These are phyloP conservation scores for Chenopodium album DNA, from an alignment of 148 eudicot species.

Conservation along the genomic window DNA sequence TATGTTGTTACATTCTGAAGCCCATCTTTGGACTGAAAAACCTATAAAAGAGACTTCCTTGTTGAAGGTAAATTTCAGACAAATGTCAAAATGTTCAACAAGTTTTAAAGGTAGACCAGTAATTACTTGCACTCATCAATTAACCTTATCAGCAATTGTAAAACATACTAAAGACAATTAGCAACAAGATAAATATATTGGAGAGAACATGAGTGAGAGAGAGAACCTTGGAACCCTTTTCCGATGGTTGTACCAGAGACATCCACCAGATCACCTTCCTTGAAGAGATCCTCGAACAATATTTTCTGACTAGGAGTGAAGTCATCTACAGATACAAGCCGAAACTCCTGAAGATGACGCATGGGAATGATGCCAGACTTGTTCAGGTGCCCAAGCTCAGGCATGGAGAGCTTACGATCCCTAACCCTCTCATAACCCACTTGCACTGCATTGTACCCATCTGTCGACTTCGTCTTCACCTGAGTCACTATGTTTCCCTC, in stretches of 20 bases:
- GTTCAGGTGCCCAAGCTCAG: slow-evolving; percentile 75
- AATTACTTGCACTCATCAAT: neutral
- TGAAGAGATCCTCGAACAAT: slow-evolving; percentile 63
- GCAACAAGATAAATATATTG: neutral
- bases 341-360: slow-evolving; percentile 87
- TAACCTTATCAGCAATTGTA: neutral
- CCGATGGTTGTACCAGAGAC: slow-evolving; percentile 94
- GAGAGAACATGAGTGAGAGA: slow-evolving; percentile 8
- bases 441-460: slow-evolving; percentile 87
- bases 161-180: neutral
- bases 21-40: neutral
- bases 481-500: slow-evolving; percentile 98
- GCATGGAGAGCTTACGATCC: slow-evolving; percentile 77
- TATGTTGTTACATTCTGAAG: neutral
- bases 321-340: slow-evolving; percentile 61
- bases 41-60: neutral
- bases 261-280: slow-evolving; percentile 89
- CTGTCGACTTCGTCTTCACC: slow-evolving; percentile 83
- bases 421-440: slow-evolving; percentile 86
- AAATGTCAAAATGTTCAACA: neutral
- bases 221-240: slow-evolving; percentile 78
- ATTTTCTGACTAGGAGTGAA: slow-evolving; percentile 64
- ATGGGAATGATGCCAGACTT: slow-evolving; percentile 81
- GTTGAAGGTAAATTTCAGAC: neutral
- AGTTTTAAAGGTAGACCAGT: neutral